These are phyloP conservation scores for Plectosphaerella cucumerina DNA, from an alignment of 2,329 filamentous ascomycete genomes.

Conservation along the genomic window DNA sequence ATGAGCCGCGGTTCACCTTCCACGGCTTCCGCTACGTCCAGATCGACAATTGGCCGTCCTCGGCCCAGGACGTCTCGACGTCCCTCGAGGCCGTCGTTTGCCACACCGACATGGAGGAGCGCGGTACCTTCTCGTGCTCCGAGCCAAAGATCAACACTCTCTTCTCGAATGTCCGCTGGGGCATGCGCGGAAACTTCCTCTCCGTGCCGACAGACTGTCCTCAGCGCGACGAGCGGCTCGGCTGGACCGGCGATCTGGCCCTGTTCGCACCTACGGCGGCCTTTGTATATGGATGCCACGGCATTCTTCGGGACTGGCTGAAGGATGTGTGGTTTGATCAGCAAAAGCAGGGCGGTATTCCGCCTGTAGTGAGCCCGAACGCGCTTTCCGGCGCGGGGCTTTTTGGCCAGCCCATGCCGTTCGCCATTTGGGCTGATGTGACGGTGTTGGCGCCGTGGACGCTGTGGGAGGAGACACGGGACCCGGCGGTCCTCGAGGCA, in stretches of 20 bases:
- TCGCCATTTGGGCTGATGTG: slow-evolving; percentile 9
- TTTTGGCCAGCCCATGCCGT: slow-evolving; percentile 13
- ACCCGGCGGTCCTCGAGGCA: background rate
- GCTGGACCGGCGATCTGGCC: slow-evolving; percentile 7
- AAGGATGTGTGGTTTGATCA: slow-evolving; percentile 15
- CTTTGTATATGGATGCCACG: slow-evolving; percentile 4
- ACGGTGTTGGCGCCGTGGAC: slow-evolving; percentile 7
- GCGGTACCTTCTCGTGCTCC: slow-evolving; percentile 7
- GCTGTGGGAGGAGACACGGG: slow-evolving; percentile 2
- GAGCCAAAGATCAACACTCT: slow-evolving; percentile 5
- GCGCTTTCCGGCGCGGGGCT: slow-evolving; percentile 11
- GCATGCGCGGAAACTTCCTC: slow-evolving; percentile 9
- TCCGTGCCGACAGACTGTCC: slow-evolving; percentile 11
- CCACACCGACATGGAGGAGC: slow-evolving; percentile 7
- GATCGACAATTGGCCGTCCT: slow-evolving; percentile 29
- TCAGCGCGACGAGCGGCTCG: slow-evolving; percentile 8
- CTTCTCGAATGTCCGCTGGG: slow-evolving; percentile 5
- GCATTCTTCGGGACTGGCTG: slow-evolving; percentile 8
- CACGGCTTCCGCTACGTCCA: slow-evolving; percentile 48
- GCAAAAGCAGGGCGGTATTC: slow-evolving; percentile 26
- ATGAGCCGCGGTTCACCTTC: slow-evolving; percentile 44
- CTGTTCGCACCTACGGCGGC: slow-evolving; percentile 7
- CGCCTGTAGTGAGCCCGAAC: slow-evolving; percentile 23
- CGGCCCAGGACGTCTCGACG: background rate
- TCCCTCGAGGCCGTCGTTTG: slow-evolving; percentile 6